A percentile compares a stretch with the other conserved stretches of the same genome.
phyloP scores from a whole-genome alignment of 768 basidiomycete species.

The Panaeolus papilionaceus region DNA sequence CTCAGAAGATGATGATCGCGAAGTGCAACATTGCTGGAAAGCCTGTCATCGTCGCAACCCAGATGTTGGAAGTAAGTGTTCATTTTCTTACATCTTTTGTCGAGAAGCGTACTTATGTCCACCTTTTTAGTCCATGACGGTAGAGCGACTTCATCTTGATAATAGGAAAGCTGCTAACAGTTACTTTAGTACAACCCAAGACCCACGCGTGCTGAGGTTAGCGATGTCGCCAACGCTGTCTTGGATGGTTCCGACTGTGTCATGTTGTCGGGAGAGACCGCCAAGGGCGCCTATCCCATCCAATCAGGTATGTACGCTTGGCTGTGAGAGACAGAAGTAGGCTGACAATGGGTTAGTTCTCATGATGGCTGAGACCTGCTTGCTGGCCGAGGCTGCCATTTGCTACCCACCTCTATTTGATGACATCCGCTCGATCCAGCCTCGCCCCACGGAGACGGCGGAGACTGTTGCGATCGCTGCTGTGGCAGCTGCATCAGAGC shows the following conservation, averaged over 20 bases:
- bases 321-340: constrained; percentile 16
- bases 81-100: background rate
- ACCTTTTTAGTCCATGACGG: constrained; percentile 84
- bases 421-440: constrained; percentile 79
- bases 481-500: constrained; percentile 94
- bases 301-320: constrained; percentile 73
- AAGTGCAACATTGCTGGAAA: constrained; percentile 99
- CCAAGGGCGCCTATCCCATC: constrained; percentile 96
- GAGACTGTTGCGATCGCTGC: constrained; percentile 98
- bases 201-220: constrained; percentile 98
- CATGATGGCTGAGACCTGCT: constrained; percentile 99
- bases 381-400: constrained; percentile 94
- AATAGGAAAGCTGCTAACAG: constrained; percentile 1
- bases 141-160: constrained; percentile 37
- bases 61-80: constrained; percentile 90
- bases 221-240: constrained; percentile 99
- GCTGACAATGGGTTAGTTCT: constrained; percentile 60
- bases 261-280: constrained; percentile 99
- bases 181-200: constrained; percentile 87
- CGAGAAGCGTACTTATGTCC: constrained; percentile 20
- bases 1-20: constrained; percentile 99
- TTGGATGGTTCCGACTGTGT: constrained; percentile 99
- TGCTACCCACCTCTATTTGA: constrained; percentile 96
- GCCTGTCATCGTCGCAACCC: constrained; percentile 98
- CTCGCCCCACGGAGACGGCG: constrained; percentile 89